Conservation (phyloP, 164 flowering plant species). For the Magnolia sinica region DNA sequence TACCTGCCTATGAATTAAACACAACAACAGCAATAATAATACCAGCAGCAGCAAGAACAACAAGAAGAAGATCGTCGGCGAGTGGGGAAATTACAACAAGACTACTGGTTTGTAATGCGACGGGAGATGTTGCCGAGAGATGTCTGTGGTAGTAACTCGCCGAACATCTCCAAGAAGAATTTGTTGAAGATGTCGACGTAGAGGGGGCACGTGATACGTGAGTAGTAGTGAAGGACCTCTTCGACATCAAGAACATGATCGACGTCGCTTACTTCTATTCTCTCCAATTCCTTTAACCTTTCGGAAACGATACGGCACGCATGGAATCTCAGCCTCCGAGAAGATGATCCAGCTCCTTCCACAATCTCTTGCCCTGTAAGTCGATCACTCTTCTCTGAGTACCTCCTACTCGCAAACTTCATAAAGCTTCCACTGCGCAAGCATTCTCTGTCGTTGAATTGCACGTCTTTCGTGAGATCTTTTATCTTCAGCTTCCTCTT, state of each 20-base stretch:
- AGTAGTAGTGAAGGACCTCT: conserved; percentile 73
- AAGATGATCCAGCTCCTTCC: not conserved
- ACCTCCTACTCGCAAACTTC: conserved; percentile 13
- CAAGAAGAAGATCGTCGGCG: not conserved
- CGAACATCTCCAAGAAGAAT: conserved; percentile 58
- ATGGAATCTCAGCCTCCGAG: conserved; percentile 14
- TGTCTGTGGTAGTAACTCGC: conserved; percentile 31
- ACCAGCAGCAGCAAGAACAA: not conserved
- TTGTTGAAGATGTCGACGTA: conserved; percentile 77
- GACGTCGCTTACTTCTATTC: conserved; percentile 48
- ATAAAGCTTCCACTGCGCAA: conserved; percentile 10
- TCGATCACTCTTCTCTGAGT: not conserved
- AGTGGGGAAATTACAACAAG: too few species aligned
- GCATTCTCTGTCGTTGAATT: conserved; percentile 1
- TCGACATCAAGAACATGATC: conserved; percentile 69
- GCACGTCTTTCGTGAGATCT: not conserved
- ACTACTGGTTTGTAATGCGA: not conserved
- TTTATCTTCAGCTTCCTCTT: conserved; percentile 9
- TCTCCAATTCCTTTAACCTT: conserved; percentile 62
- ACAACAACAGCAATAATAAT: not conserved
- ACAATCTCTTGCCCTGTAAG: conserved; percentile 9
- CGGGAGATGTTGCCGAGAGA: not conserved
- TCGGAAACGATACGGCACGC: conserved; percentile 27
- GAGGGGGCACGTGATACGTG: conserved; percentile 66
- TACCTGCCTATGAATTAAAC: too few species aligned